Percentiles rank a stretch among this genome's conserved stretches.
Evolutionary conservation across 768 basidiomycete species (phyloP).

Genomic region (Lactarius deliciosus): DNA sequence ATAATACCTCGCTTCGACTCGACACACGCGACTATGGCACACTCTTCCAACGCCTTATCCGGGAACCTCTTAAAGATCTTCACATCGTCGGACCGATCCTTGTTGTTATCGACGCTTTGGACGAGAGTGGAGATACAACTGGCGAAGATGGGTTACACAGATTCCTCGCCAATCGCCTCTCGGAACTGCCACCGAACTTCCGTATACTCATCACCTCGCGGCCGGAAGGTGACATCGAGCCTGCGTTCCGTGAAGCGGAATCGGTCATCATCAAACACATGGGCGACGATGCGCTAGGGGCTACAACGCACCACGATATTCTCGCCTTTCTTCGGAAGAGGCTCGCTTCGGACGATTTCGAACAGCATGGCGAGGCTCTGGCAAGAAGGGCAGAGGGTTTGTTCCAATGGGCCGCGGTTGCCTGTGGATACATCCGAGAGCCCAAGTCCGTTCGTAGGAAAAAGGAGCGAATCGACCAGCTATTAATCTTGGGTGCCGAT

Average conservation of each 20-base stretch:
- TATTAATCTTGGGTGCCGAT: background rate
- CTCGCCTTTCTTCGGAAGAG: background rate
- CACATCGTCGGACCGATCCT: background rate
- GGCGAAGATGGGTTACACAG: background rate
- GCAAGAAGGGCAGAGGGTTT: background rate
- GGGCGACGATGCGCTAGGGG: background rate
- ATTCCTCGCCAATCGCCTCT: background rate
- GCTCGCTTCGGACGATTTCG: background rate
- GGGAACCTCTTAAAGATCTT: background rate
- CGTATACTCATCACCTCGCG: slow-evolving; percentile 8
- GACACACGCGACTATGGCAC: background rate
- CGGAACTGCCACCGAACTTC: slow-evolving; percentile 4
- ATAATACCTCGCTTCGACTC: background rate
- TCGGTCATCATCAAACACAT: background rate
- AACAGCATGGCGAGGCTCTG: background rate
- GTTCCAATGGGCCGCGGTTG: background rate
- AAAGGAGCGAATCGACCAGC: background rate
- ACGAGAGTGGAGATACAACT: background rate
- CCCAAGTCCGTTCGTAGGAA: background rate
- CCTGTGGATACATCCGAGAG: background rate
- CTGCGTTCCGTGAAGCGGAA: background rate
- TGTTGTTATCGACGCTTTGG: slow-evolving; percentile 2
- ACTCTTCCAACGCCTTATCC: background rate
- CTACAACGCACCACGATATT: background rate
- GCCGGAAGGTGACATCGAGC: background rate